These are phyloP conservation scores for Tetrastigma voinierianum DNA, from an alignment of 164 flowering plant genomes.

Conservation along the genomic window DNA sequence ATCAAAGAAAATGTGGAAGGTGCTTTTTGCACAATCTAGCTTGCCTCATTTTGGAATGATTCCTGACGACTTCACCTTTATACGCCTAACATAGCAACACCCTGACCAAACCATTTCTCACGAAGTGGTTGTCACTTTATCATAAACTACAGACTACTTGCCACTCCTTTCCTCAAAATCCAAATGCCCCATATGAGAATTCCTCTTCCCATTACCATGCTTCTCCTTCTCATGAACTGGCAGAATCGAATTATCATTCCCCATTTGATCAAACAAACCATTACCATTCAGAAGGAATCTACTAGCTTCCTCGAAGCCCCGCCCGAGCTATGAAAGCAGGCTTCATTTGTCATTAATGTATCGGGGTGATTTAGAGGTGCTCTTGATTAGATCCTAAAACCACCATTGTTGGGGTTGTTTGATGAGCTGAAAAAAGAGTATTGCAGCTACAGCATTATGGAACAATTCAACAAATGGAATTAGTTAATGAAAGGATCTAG, in stretches of 20 bases:
- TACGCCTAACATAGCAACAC: slow-evolving; percentile 23
- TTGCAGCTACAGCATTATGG: no score
- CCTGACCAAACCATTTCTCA: slow-evolving; percentile 27
- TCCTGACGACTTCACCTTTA: slow-evolving; percentile 23
- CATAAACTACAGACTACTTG: slow-evolving; percentile 29
- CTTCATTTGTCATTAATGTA: slow-evolving; percentile 21
- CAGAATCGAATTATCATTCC: slow-evolving; percentile 9
- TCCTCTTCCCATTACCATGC: slow-evolving; percentile 24
- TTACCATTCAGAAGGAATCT: slow-evolving; percentile 39
- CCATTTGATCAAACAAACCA: slow-evolving; percentile 19
- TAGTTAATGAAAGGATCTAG: no score
- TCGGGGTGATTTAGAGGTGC: slow-evolving; percentile 21
- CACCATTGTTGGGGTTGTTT: slow-evolving; percentile 16
- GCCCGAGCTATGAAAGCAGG: slow-evolving; percentile 21
- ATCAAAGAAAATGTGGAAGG: no score
- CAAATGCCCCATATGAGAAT: slow-evolving; percentile 1
- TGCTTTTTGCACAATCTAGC: slow-evolving; percentile 10
- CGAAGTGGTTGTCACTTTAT: slow-evolving; percentile 21
- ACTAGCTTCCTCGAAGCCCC: slow-evolving; percentile 46
- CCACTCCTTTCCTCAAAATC: slow-evolving; percentile 30
- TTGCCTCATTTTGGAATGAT: slow-evolving; percentile 14
- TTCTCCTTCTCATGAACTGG: slow-evolving; percentile 24
- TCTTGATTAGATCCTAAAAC: slow-evolving; percentile 28
- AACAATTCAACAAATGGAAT: no score
- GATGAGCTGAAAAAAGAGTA: slow-evolving; percentile 27